Evolutionary conservation across 2,329 filamentous ascomycete species (phyloP), one percentile per base, ranked within the genome.

Genomic region (Plectosphaerella plurivora): DNA sequence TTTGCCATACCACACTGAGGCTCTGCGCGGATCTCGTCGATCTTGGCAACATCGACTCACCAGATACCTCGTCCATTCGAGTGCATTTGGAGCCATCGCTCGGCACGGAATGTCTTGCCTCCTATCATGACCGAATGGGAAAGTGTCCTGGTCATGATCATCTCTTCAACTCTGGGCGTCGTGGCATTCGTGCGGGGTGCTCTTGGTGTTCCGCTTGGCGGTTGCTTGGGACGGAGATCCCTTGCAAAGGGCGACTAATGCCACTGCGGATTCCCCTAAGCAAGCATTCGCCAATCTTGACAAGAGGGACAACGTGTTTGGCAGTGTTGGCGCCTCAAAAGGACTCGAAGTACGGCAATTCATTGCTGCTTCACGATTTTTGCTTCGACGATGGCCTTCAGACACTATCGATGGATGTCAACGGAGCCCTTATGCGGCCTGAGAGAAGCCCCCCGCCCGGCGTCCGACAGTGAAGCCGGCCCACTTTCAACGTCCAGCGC

Each of bases 261-360:
- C 18, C 18, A 18, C 18, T 16, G 41, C n/a, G 18, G 11, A 12
- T 12, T n/a, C n/a, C 16, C 18, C 18, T 11, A 16, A 20, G 41
- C 16, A 44, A 44, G 41, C 41, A 44, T 44, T 44, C 41, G 41
- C 41, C 41, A 44, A 44, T 44, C 41, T 44, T 44, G 41, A 44
- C 41, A 44, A 44, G 41, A 44, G 16, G 41, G 16, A n/a, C 6
- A 12, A 20, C 4, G 6, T 18, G 41, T 16, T 44, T 44, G 41
- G 41, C 41, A 18, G n/a, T 44, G 41, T 44, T 44, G 41, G 41
- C 10, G 10, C 22, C 22, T 22, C 22, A 22, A 22, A 22, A 22
- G 3, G 4, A 12, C 28, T 33, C 7, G 28, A 33, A 33, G 3
- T 33, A 2, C 7, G 28, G 28, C 28, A 33, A 5, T 33, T 33